Base-by-base conservation (phyloP, 345 rosid species). In the Dimocarpus longan region DNA sequence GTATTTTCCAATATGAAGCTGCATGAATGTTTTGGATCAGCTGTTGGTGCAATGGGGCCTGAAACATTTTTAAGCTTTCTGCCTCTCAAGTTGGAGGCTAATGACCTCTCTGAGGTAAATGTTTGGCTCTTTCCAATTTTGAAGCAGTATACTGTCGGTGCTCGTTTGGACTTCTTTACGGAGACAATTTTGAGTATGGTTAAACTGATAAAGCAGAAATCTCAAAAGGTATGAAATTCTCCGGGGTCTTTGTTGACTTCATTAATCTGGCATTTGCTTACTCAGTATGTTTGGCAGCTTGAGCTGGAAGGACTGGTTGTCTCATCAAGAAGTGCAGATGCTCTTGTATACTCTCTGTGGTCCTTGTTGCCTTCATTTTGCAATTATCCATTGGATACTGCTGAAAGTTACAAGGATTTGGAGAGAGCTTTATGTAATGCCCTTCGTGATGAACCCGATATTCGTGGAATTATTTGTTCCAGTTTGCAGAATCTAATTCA, bases 1-100 rank as follows among this genome's bases (percentile, higher is more conserved):
- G 32, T 85, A 66, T 71, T 81, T 80, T 67, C 71, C 16, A 43
- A 80, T 81, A 21, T 81, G 77, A 83, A 96, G 98, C 86, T 96
- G 82, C 98, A 93, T 85, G 97, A 89, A 79, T 94, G 97, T 80
- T 89, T 96, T 78, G 99, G 98, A 84, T 94, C 90, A 68, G 97
- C 97, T 78, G 88, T 94, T 83, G 94, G 91, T 75, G 97, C 99
- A 73, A 87, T 96, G 94, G 98, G 99, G 56, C 95, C 97, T 60
- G 98, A 94, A 82, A 86, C 91, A 70, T 91, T 96, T 85, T 84
- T 93, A 71, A 83, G 85, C 74, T 75, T 90, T 84, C 83, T 96
- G 44, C 93, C 93, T 67, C 91, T 96, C 80, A 91, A 91, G 70
- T 81, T 96, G 75, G 97, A 93, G 83, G 91, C 90, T 73, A 82